Conservation (phyloP, 2,329 filamentous ascomycete genomes). For the Dactylella cylindrospora region DNA sequence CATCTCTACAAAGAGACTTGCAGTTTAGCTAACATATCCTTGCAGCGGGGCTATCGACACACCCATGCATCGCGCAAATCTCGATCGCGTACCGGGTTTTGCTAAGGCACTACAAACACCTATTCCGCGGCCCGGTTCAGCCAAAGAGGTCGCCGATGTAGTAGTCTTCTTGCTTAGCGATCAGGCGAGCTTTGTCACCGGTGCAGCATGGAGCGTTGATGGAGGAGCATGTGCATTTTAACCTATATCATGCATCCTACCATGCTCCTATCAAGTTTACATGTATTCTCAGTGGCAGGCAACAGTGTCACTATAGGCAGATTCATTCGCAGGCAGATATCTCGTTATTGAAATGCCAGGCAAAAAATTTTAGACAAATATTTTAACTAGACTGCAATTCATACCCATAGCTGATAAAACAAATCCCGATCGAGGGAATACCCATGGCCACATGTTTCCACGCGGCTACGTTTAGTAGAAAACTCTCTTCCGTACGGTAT, state of each 20-base stretch:
- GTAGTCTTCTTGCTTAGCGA: background rate
- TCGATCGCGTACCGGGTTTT: background rate
- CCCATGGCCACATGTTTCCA: too few relatives aligned
- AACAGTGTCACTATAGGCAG: too few relatives aligned
- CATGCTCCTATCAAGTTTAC: too few relatives aligned
- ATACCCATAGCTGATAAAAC: too few relatives aligned
- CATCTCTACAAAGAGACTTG: background rate
- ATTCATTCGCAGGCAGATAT: too few relatives aligned
- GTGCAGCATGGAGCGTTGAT: slow-evolving; percentile 1
- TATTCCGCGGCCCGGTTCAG: background rate
- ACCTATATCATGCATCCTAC: background rate
- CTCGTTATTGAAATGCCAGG: too few relatives aligned
- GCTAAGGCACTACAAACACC: background rate
- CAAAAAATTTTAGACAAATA: too few relatives aligned
- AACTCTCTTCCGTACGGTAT: too few relatives aligned
- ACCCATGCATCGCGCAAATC: background rate
- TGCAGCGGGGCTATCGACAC: background rate
- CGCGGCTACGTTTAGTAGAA: too few relatives aligned
- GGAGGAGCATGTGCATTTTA: background rate
- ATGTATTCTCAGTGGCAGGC: too few relatives aligned
- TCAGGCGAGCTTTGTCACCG: background rate
- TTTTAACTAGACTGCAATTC: too few relatives aligned
- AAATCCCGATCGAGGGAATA: too few relatives aligned
- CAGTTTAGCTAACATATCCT: background rate
- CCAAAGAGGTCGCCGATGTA: background rate